Percentiles rank a stretch among this genome's conserved stretches.
These are phyloP conservation scores for Naganishia sp. DNA, from an alignment of 1,284 basidiomycete genomes.

Conservation along the genomic window DNA sequence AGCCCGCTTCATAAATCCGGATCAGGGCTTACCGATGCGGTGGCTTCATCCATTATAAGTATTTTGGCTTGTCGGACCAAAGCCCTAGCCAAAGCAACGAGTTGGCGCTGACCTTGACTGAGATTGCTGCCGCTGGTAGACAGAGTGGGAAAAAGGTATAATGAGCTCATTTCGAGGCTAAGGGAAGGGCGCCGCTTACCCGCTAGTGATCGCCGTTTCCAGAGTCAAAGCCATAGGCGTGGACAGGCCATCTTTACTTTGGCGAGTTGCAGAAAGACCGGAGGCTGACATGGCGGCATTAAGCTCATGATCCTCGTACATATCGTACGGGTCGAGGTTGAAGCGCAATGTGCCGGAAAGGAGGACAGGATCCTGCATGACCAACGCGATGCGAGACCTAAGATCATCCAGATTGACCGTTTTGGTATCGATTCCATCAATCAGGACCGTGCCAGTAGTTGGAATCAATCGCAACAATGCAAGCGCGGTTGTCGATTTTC, in stretches of 20 bases:
- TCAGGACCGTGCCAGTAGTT: constrained; percentile 57
- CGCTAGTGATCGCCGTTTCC: constrained; percentile 51
- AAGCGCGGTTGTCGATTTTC: constrained; percentile 62
- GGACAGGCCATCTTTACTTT: constrained; percentile 30
- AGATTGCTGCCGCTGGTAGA: constrained; percentile 61
- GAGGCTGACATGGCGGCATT: constrained; percentile 58
- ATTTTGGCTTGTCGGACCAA: constrained; percentile 59
- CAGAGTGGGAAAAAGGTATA: not conserved
- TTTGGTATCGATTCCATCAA: constrained; percentile 53
- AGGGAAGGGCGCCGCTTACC: constrained; percentile 52
- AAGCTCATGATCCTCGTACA: constrained; percentile 66
- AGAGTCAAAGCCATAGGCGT: constrained; percentile 48
- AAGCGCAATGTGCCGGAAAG: constrained; percentile 68
- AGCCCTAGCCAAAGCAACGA: constrained; percentile 60
- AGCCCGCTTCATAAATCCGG: constrained; percentile 33
- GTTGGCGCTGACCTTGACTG: constrained; percentile 70
- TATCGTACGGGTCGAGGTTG: constrained; percentile 73
- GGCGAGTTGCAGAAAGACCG: constrained; percentile 33
- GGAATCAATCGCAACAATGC: constrained; percentile 42
- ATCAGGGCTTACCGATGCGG: constrained; percentile 40
- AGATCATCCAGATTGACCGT: constrained; percentile 65
- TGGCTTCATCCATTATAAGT: constrained; percentile 60
- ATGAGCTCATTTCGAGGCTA: no score
- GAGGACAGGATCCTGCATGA: constrained; percentile 61
- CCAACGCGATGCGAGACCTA: constrained; percentile 60